A percentile compares a stretch with the other conserved stretches of the same genome.
phyloP scores from a whole-genome alignment of 306 rosid species.

The Fagus sylvatica region DNA sequence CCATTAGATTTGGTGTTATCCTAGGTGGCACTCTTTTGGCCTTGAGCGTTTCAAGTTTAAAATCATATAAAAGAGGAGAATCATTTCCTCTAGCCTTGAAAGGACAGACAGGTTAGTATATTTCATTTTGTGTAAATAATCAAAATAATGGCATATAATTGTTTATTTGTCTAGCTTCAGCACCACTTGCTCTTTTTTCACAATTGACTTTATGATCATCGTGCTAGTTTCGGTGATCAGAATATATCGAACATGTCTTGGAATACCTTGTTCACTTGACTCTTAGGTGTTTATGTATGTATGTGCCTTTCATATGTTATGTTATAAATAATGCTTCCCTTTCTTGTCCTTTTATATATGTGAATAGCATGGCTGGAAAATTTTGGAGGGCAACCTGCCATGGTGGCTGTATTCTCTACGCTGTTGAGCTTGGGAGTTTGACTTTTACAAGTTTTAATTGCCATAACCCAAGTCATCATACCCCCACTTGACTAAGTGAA shows the following conservation, averaged over 20 bases:
- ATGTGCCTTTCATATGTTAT: not conserved
- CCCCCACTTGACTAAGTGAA: not conserved
- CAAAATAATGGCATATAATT: not conserved
- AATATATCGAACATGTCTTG: not conserved
- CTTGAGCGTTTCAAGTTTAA: conserved; percentile 72
- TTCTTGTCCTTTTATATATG: not conserved
- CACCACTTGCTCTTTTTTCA: not conserved
- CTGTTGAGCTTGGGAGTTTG: not conserved
- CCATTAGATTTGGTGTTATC: conserved; percentile 90
- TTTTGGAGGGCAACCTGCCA: not conserved
- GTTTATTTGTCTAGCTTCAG: not conserved
- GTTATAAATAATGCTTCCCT: not conserved
- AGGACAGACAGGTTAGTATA: conserved; percentile 80
- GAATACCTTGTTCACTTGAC: not conserved
- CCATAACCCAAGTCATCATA: not conserved
- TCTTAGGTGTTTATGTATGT: not conserved
- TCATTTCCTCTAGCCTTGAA: conserved; percentile 59
- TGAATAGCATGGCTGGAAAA: not conserved
- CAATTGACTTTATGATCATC: not conserved
- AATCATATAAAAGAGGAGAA: conserved; percentile 60
- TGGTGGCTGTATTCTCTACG: not conserved
- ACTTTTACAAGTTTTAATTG: not conserved
- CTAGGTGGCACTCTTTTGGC: conserved; percentile 76
- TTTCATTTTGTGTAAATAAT: not conserved
- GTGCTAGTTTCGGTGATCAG: not conserved